These are phyloP conservation scores for Fusarium sp. DNA, from an alignment of 2,329 filamentous ascomycete species.

Conservation along the genomic window DNA sequence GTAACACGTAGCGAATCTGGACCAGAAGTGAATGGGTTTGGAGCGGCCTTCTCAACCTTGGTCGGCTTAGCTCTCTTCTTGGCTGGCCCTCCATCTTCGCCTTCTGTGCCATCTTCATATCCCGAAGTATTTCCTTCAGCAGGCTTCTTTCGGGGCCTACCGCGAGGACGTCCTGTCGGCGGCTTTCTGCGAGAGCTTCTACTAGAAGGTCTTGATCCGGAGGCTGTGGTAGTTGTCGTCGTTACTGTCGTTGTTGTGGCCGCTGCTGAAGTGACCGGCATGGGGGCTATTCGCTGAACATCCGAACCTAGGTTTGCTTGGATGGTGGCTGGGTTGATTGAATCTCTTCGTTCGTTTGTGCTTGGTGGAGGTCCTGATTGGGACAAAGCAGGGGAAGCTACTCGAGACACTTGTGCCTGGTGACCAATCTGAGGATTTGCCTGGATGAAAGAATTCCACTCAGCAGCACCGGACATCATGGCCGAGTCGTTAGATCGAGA, in stretches of 20 bases:
- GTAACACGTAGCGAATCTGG: constrained; percentile 88
- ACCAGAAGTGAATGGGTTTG: constrained; percentile 77
- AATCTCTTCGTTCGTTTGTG: constrained; percentile 45
- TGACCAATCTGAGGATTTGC: constrained; percentile 71
- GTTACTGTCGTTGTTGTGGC: constrained; percentile 27
- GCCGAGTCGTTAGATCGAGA: constrained; percentile 51
- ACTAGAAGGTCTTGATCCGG: constrained; percentile 68
- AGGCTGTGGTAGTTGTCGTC: constrained; percentile 40
- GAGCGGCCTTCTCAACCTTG: constrained; percentile 78
- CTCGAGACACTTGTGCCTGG: constrained; percentile 52
- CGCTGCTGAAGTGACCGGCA: constrained; percentile 48
- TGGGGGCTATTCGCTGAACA: constrained; percentile 54
- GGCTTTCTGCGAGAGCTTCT: constrained; percentile 64
- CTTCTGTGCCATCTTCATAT: constrained; percentile 75
- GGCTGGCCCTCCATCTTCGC: constrained; percentile 60
- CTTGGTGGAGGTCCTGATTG: constrained; percentile 48
- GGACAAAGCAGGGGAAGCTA: constrained; percentile 56
- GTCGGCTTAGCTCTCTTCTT: constrained; percentile 85
- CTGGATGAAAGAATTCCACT: constrained; percentile 84
- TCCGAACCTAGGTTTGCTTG: constrained; percentile 49
- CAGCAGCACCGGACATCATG: constrained; percentile 72
- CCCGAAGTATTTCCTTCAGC: constrained; percentile 77
- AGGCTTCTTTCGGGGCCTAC: constrained; percentile 68
- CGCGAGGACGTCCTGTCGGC: constrained; percentile 68
- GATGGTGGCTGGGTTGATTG: constrained; percentile 42